Conservation (phyloP, 192 early-diverging fungal genomes). For the Paraglomus brasilianum region DNA sequence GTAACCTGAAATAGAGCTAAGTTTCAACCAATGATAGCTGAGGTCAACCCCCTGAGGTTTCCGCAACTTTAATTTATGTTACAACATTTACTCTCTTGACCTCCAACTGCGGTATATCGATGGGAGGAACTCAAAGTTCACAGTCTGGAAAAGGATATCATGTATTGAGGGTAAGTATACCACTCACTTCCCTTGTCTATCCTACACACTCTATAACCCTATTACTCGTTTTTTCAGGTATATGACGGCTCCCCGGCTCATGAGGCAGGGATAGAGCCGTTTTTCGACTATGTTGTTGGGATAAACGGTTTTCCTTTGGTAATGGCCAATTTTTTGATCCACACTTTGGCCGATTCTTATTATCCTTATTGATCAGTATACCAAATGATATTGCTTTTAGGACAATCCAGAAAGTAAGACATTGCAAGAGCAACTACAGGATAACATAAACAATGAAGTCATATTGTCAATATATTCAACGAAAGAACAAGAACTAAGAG, state of each 20-base stretch:
- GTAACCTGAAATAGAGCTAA: no score
- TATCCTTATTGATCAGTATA: background rate
- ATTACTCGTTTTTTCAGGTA: conserved; percentile 44
- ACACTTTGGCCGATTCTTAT: no score
- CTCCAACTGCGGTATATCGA: background rate
- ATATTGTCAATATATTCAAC: conserved; percentile 57
- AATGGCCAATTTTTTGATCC: conserved; percentile 5
- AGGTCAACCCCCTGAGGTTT: no score
- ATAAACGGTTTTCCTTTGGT: conserved; percentile 58
- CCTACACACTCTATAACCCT: background rate
- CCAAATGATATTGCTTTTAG: background rate
- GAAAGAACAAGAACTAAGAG: conserved; percentile 55
- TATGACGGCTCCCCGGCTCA: conserved; percentile 66
- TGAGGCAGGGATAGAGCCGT: conserved; percentile 63
- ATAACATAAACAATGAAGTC: conserved; percentile 46
- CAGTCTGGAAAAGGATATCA: conserved; percentile 57
- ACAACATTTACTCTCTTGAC: no score
- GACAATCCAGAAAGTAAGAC: conserved; percentile 39
- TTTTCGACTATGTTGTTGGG: conserved; percentile 72
- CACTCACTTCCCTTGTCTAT: background rate
- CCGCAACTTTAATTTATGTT: no score
- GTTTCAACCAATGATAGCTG: no score
- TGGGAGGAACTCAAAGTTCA: conserved; percentile 31
- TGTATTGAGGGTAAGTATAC: conserved; percentile 55
- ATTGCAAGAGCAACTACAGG: conserved; percentile 46